A percentile compares a stretch with the other conserved stretches of the same genome.
Conservation (phyloP, 192 early-diverging fungal species). For the Rhizoclosmatium globosum region DNA sequence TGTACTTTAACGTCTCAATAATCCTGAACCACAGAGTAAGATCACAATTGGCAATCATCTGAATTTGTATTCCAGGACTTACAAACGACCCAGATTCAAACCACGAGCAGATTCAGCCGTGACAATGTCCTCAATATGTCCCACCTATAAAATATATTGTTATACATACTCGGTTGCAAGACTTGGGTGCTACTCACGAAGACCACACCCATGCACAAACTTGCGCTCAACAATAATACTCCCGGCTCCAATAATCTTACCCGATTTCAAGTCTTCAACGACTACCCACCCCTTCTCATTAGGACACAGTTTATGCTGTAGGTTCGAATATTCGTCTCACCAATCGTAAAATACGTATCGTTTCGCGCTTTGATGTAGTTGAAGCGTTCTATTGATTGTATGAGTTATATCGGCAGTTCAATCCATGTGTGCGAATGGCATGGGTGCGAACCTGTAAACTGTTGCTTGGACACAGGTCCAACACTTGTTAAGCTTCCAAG, state of each 20-base stretch:
- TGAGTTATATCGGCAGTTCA: slow-evolving; percentile 9
- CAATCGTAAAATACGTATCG: slow-evolving; percentile 66
- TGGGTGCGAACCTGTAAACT: slow-evolving; percentile 64
- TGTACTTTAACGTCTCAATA: slow-evolving; percentile 86
- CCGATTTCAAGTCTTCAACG: slow-evolving; percentile 75
- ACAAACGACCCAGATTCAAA: slow-evolving; percentile 59
- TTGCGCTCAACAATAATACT: slow-evolving; percentile 92
- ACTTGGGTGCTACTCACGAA: slow-evolving; percentile 35
- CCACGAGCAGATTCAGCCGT: slow-evolving; percentile 60
- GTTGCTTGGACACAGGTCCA: slow-evolving; percentile 73
- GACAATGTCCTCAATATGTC: slow-evolving; percentile 85
- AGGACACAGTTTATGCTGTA: neutral
- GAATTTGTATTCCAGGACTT: neutral
- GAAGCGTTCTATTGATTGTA: slow-evolving; percentile 68
- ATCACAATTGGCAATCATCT: too few species aligned
- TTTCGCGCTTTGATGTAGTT: slow-evolving; percentile 76
- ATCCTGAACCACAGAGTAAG: too few species aligned
- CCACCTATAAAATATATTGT: slow-evolving; percentile 58
- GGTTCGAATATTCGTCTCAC: slow-evolving; percentile 2
- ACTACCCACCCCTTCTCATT: slow-evolving; percentile 53
- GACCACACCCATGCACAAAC: slow-evolving; percentile 82
- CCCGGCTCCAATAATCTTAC: slow-evolving; percentile 82
- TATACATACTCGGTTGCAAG: too few species aligned
- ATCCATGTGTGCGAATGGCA: neutral
- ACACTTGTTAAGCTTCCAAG: slow-evolving; percentile 82